These are phyloP conservation scores for Russula virescens DNA, from an alignment of 768 basidiomycete species.

Conservation along the genomic window DNA sequence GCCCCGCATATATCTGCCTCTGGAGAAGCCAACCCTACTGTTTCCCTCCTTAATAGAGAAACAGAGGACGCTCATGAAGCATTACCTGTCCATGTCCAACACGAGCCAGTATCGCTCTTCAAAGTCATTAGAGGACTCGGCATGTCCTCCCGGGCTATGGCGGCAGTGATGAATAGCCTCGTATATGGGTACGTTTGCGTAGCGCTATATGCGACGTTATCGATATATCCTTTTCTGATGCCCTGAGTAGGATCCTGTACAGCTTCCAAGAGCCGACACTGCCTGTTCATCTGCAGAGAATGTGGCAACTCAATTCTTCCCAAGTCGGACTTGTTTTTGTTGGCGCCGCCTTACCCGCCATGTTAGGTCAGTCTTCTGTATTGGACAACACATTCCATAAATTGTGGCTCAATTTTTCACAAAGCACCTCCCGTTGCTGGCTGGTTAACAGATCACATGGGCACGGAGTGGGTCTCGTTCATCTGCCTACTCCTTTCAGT, in stretches of 20 bases:
- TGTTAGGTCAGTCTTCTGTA: conserved; percentile 48
- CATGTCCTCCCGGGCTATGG: conserved; percentile 28
- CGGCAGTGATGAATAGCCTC: conserved; percentile 29
- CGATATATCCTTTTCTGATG: not conserved
- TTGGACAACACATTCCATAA: not conserved
- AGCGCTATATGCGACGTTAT: not conserved
- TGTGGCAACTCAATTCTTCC: conserved; percentile 31
- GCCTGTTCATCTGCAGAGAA: conserved; percentile 33
- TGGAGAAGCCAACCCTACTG: not conserved
- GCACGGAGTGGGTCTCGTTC: conserved; percentile 50
- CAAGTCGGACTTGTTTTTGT: conserved; percentile 63
- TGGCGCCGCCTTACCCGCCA: conserved; percentile 55
- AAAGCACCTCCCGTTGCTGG: conserved; percentile 63
- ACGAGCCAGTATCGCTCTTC: conserved; percentile 12
- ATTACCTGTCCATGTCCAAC: not conserved
- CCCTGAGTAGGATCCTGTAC: conserved; percentile 26
- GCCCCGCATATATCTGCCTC: not conserved
- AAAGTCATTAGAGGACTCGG: conserved; percentile 26
- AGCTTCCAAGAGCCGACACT: conserved; percentile 33
- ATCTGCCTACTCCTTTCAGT: conserved; percentile 45
- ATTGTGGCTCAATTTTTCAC: not conserved
- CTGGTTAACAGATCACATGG: conserved; percentile 48
- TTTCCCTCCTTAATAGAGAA: not conserved
- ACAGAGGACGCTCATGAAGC: not conserved
- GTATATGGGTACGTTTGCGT: conserved; percentile 33